A percentile compares a stretch with the other conserved stretches of the same genome.
These are phyloP conservation scores for Yarrowia porcina DNA, from an alignment of 805 yeast species.

Conservation along the genomic window DNA sequence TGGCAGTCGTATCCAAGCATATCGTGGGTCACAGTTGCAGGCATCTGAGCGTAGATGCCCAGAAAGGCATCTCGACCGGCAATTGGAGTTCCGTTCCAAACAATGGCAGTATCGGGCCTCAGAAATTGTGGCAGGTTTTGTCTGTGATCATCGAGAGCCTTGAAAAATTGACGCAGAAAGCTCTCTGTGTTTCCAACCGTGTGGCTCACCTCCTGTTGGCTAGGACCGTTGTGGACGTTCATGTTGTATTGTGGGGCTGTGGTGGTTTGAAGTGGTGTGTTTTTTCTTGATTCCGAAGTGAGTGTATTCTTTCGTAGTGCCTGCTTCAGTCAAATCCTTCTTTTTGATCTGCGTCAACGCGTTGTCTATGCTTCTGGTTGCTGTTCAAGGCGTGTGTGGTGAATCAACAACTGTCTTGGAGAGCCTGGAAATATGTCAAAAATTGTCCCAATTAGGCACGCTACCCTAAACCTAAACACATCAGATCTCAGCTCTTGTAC, in stretches of 20 bases:
- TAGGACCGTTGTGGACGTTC: not conserved
- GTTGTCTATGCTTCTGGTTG: not conserved
- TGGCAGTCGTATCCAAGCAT: constrained; percentile 40
- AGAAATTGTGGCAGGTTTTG: constrained; percentile 33
- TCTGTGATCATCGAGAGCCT: constrained; percentile 37
- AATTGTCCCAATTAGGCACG: not conserved
- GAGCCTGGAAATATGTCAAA: not conserved
- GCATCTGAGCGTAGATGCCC: constrained; percentile 39
- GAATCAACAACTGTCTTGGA: not conserved
- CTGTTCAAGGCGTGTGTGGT: not conserved
- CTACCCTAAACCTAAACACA: not conserved
- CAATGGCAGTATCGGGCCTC: constrained; percentile 39
- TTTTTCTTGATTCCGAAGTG: too few species aligned
- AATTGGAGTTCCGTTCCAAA: constrained; percentile 45
- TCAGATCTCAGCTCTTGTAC: not conserved
- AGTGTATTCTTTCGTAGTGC: too few species aligned
- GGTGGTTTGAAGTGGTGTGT: not conserved
- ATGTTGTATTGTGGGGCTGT: not conserved
- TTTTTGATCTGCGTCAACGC: not conserved
- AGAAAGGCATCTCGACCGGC: constrained; percentile 40
- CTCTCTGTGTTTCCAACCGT: constrained; percentile 28
- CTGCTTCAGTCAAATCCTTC: too few species aligned
- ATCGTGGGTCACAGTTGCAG: constrained; percentile 38
- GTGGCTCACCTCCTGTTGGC: not conserved
- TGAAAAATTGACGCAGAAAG: constrained; percentile 37